Conservation (phyloP, 192 early-diverging fungal species). For the Lobosporangium transversale region DNA sequence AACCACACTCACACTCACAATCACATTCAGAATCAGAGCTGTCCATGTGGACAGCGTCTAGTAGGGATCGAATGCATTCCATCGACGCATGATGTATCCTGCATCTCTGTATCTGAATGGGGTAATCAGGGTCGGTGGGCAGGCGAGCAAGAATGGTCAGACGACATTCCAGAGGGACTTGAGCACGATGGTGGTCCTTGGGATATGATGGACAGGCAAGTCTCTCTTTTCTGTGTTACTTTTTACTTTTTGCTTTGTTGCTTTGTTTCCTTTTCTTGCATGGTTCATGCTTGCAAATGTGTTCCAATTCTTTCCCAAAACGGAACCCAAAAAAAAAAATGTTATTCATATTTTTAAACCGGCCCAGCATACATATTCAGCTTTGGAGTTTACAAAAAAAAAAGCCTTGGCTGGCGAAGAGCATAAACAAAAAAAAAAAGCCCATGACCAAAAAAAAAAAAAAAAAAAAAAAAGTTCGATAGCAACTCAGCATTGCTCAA, state of each 20-base stretch:
- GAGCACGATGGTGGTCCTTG: conserved; percentile 50
- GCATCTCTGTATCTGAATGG: conserved; percentile 35
- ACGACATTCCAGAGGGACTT: conserved; percentile 44
- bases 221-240: background rate
- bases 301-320: too few species aligned
- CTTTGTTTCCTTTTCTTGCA: background rate
- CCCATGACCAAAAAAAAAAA: too few species aligned
- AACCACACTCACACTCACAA: background rate
- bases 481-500: too few species aligned
- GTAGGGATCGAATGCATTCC: conserved; percentile 34
- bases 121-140: conserved; percentile 41
- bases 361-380: too few species aligned
- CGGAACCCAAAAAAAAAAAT: too few species aligned
- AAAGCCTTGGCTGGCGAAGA: too few species aligned
- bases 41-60: conserved; percentile 10
- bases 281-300: background rate
- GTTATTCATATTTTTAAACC: too few species aligned
- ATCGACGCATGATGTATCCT: conserved; percentile 39
- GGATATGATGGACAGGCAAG: conserved; percentile 51
- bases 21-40: conserved; percentile 2
- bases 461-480: too few species aligned
- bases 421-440: too few species aligned
- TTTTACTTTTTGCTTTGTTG: background rate
- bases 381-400: too few species aligned
- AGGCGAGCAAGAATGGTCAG: conserved; percentile 43